phyloP scores from a whole-genome alignment of 345 rosid species.

The Ceriops tagal region DNA sequence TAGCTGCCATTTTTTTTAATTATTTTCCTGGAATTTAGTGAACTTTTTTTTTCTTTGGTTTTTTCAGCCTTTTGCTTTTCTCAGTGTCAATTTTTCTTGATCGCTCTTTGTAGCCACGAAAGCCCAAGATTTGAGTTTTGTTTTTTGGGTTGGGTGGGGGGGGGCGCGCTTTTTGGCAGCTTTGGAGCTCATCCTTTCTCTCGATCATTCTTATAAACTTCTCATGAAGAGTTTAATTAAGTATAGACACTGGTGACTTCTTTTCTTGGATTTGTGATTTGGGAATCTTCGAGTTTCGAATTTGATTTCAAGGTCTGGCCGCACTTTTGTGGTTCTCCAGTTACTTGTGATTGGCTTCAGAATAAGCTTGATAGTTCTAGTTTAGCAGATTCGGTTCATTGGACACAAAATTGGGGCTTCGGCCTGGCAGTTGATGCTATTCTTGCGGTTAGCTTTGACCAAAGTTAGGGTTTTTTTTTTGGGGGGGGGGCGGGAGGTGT shows the following conservation, averaged over 20 bases:
- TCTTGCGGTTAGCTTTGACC: neutral
- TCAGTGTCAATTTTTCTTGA: conserved; percentile 6
- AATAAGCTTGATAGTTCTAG: conserved; percentile 8
- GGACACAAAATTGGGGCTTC: conserved; percentile 13
- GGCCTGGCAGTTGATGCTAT: neutral
- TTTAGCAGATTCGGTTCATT: conserved; percentile 1
- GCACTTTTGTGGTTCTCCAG: conserved; percentile 5
- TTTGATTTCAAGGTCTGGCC: conserved; percentile 14
- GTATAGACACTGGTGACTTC: neutral
- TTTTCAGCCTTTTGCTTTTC: neutral
- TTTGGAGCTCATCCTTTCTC: neutral
- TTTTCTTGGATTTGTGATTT: conserved; percentile 10
- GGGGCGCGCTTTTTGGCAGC: neutral
- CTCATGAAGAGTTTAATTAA: conserved; percentile 15
- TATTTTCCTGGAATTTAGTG: neutral
- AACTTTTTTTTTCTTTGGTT: neutral
- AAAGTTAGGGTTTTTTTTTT: too few species aligned
- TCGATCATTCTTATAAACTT: conserved; percentile 27
- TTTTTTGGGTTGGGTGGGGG: too few species aligned
- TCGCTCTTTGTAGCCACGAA: conserved; percentile 22
- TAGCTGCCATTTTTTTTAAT: neutral
- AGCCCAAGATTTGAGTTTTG: conserved; percentile 2
- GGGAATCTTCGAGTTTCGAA: neutral
- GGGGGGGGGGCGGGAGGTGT: neutral
- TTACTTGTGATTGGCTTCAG: conserved; percentile 17